Base-by-base conservation (phyloP, 2,329 filamentous ascomycete species). In the Verticillium nonalfalfae region DNA sequence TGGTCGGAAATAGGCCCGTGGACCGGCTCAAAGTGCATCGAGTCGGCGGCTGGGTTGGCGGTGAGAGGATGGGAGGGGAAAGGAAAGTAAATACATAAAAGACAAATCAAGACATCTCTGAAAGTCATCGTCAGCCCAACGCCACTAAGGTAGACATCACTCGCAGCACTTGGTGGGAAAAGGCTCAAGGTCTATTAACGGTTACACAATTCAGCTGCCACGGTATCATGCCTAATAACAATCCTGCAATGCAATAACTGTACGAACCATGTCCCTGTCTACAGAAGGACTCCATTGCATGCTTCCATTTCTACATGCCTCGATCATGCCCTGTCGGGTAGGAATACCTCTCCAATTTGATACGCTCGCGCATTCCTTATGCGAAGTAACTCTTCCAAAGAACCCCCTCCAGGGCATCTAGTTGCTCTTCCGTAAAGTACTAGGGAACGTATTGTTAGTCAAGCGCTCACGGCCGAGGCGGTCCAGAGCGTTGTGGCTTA, bases 351-450 rank as follows among this genome's bases (percentile, higher is more conserved):
- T 52, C 45, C 21, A 52, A 9, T 10, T 7, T 52, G 9, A 7
- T 10, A 18, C 18, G 45, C 45, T 52, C 18, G 45, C 18, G 21
- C n/a, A 15, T 56, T 74, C 79, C 26, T 5, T 31, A 97, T 50
- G 93, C 96, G 79, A 99, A 99, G 74, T 99, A 99, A 75, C 94
- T 98, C 88, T 99, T 99, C 95, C 95, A 99, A 59, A 99, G 80
- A 57, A 99, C 96, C 59, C 95, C 95, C 70, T 97, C 93, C 62
- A 99, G 76, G 72, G 98, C 94, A 74, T 98, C 95, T 11, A 99
- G 80, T 71, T 99, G 94, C 68, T 98, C 95, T 35, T 89, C 79
- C 33, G 93, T 93, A 72, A 99, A 99, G 63, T 92, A 85, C 85
- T 90, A 31, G 65, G 15, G 58, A 35, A 52, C 39, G 38, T n/a